Conservation (phyloP, 352 stramenopile species). For the Globisporangium nodosum region DNA sequence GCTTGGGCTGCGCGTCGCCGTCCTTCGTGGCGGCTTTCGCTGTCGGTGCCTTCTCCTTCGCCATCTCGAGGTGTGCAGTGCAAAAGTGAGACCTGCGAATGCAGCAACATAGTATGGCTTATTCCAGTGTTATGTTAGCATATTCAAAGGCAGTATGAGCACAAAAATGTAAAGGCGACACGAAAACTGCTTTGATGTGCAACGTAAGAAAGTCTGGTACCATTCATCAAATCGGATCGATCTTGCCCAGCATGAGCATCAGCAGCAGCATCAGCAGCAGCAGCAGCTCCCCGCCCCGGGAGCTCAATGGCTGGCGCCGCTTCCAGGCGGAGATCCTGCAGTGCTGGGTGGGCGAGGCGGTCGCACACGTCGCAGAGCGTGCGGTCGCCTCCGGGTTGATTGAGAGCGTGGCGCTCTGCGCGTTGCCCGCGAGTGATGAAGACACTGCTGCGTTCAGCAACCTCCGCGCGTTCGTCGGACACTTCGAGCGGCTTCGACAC, state of each 20-base stretch:
- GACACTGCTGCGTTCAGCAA: neutral
- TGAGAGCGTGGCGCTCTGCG: slow-evolving; percentile 8
- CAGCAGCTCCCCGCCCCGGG: neutral
- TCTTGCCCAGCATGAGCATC: neutral
- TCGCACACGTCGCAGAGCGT: slow-evolving; percentile 30
- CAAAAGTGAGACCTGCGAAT: neutral
- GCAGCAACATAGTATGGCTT: neutral
- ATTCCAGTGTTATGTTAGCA: neutral
- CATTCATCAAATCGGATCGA: too few relatives aligned
- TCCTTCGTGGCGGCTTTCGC: neutral
- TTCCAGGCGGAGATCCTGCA: slow-evolving; percentile 23
- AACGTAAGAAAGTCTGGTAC: neutral
- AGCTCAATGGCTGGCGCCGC: slow-evolving; percentile 1
- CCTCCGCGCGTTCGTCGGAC: slow-evolving; percentile 5
- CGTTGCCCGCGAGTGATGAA: neutral
- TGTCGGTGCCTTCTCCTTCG: neutral
- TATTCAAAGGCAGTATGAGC: neutral
- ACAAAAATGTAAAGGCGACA: neutral
- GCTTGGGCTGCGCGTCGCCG: slow-evolving; percentile 4
- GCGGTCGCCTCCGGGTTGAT: slow-evolving; percentile 3
- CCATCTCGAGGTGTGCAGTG: neutral
- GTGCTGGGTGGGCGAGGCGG: slow-evolving; percentile 35
- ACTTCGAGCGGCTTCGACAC: slow-evolving; percentile 1
- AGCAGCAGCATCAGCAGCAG: neutral
- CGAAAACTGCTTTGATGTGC: neutral